Conservation (phyloP, 495 filamentous ascomycete species). For the Lentithecium fluviatile region DNA sequence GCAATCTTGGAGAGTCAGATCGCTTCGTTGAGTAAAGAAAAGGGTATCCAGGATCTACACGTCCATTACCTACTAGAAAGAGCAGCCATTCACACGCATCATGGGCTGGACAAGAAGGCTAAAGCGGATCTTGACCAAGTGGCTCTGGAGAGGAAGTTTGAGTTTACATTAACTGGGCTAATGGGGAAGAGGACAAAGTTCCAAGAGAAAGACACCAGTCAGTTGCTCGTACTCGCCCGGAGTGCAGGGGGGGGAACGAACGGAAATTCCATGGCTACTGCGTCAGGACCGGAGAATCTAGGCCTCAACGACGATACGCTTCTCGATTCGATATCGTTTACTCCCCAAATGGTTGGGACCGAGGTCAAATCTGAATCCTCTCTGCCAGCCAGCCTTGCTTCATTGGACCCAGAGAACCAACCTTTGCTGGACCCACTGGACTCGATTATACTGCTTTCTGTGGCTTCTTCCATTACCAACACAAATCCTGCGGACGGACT, state of each 20-base stretch:
- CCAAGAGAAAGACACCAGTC: conserved; percentile 83
- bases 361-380: conserved; percentile 50
- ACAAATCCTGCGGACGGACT: conserved; percentile 78
- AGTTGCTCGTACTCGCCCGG: conserved; percentile 86
- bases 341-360: conserved; percentile 45
- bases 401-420: conserved; percentile 73
- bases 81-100: conserved; percentile 78
- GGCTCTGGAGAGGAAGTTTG: conserved; percentile 62
- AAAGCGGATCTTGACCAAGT: conserved; percentile 67
- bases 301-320: conserved; percentile 90
- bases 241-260: conserved; percentile 49
- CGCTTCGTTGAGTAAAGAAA: conserved; percentile 29
- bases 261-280: background rate
- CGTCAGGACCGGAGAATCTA: conserved; percentile 60
- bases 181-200: conserved; percentile 91
- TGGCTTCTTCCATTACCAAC: conserved; percentile 85
- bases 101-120: conserved; percentile 77
- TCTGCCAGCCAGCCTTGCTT: conserved; percentile 59
- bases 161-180: conserved; percentile 80
- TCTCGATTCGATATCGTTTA: conserved; percentile 80
- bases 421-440: conserved; percentile 81
- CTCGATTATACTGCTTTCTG: conserved; percentile 75
- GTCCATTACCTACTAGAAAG: conserved; percentile 75
- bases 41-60: conserved; percentile 16
- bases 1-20: conserved; percentile 48